Percentiles rank a stretch among this genome's conserved stretches.
These are phyloP conservation scores for Solanum bukasovii DNA, from an alignment of 257 asterid genomes.

Conservation along the genomic window DNA sequence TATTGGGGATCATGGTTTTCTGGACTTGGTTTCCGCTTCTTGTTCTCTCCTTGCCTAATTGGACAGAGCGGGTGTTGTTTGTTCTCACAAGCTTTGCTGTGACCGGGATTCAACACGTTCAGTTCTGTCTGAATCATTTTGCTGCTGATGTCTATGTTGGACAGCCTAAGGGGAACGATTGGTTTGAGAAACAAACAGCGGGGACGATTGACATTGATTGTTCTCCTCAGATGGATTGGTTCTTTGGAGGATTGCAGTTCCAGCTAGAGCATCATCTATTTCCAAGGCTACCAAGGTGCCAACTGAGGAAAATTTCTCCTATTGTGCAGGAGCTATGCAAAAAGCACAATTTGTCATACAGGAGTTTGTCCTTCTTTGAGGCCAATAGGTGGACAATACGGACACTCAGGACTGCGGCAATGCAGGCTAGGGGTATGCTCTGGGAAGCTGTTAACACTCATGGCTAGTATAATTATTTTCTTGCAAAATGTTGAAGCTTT, in stretches of 20 bases:
- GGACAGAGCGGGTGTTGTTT: slow-evolving; percentile 53
- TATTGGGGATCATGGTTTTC: slow-evolving; percentile 54
- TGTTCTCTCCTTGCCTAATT: slow-evolving; percentile 48
- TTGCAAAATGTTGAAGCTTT: background rate
- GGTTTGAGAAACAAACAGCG: slow-evolving; percentile 78
- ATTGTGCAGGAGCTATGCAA: slow-evolving; percentile 61
- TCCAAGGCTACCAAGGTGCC: slow-evolving; percentile 87
- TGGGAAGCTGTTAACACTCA: slow-evolving; percentile 94
- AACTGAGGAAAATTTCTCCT: slow-evolving; percentile 64
- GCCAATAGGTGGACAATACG: slow-evolving; percentile 54
- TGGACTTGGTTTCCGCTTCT: slow-evolving; percentile 93
- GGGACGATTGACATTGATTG: slow-evolving; percentile 83
- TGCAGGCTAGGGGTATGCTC: slow-evolving; percentile 67
- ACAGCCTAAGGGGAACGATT: slow-evolving; percentile 61
- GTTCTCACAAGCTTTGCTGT: slow-evolving; percentile 51
- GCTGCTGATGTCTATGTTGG: slow-evolving; percentile 67
- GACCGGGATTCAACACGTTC: slow-evolving; percentile 64
- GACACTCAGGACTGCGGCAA: slow-evolving; percentile 58
- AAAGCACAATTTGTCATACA: slow-evolving; percentile 67
- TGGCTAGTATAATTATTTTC: slow-evolving; percentile 30
- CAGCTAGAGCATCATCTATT: slow-evolving; percentile 88
- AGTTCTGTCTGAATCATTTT: slow-evolving; percentile 79
- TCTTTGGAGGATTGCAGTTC: slow-evolving; percentile 78
- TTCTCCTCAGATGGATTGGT: slow-evolving; percentile 69
- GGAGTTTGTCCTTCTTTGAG: slow-evolving; percentile 48